Conservation (phyloP, 164 flowering plant genomes). For the Stephania yunnanensis region DNA sequence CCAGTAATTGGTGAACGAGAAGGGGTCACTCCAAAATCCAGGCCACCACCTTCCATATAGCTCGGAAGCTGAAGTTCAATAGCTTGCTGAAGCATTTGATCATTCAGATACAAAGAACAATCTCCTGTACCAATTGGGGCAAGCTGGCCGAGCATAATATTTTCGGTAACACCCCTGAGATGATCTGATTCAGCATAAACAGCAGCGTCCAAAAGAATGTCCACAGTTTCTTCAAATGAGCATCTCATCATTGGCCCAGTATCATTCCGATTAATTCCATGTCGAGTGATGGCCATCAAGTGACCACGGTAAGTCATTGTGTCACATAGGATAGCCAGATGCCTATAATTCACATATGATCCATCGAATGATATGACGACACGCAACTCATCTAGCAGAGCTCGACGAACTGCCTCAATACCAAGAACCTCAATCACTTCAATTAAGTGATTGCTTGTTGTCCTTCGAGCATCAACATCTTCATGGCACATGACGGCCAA, state of each 20-base stretch:
- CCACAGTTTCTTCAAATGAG: constrained; percentile 98
- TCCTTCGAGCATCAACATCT: constrained; percentile 86
- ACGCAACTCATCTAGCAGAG: constrained; percentile 85
- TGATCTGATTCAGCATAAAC: constrained; percentile 85
- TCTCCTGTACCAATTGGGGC: constrained; percentile 98
- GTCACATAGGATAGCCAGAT: constrained; percentile 92
- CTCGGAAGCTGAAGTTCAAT: constrained; percentile 95
- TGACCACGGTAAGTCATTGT: constrained; percentile 99
- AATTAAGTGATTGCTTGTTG: constrained; percentile 94
- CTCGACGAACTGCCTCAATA: constrained; percentile 88
- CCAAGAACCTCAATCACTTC: constrained; percentile 98
- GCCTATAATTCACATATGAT: constrained; percentile 95
- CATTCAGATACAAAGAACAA: constrained; percentile 79
- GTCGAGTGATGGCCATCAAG: constrained; percentile 98
- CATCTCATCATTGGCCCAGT: constrained; percentile 99
- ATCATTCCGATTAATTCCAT: constrained; percentile 93
- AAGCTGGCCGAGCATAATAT: constrained; percentile 96
- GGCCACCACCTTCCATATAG: constrained; percentile 91
- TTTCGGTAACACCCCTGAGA: constrained; percentile 90
- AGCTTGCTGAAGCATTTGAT: constrained; percentile 91
- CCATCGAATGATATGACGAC: constrained; percentile 99
- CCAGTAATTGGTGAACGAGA: constrained; percentile 75
- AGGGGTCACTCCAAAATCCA: constrained; percentile 93
- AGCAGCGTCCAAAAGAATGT: constrained; percentile 97
- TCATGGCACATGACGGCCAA: constrained; percentile 94